phyloP scores from a whole-genome alignment of 371 early-diverging fungal species.

The Mucor piriformis region DNA sequence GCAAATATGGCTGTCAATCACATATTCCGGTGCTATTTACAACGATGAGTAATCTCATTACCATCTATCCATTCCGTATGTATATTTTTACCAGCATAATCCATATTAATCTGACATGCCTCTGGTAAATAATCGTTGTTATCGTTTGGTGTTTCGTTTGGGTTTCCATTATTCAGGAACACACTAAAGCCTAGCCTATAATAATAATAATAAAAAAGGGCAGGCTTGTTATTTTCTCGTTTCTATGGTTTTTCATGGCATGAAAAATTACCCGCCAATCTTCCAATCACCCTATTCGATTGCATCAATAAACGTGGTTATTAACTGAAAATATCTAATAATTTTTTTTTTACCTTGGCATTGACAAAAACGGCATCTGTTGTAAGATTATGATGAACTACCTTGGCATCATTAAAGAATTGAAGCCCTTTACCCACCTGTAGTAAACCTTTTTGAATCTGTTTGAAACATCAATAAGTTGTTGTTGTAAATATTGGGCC shows the following conservation, averaged over 20 bases:
- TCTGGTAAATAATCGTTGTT: slow-evolving; percentile 59
- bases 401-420: slow-evolving; percentile 75
- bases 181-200: slow-evolving; percentile 69
- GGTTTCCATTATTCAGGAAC: slow-evolving; percentile 52
- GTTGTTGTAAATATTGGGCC: neutral
- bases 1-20: slow-evolving; percentile 58
- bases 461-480: neutral
- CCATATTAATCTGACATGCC: slow-evolving; percentile 69
- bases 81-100: slow-evolving; percentile 60
- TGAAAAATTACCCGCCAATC: slow-evolving; percentile 67
- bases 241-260: neutral
- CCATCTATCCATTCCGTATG: neutral
- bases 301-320: neutral
- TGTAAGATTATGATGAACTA: slow-evolving; percentile 79
- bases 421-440: slow-evolving; percentile 78
- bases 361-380: slow-evolving; percentile 82
- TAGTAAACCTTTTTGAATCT: slow-evolving; percentile 86
- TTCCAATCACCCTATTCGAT: slow-evolving; percentile 85
- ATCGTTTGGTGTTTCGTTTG: slow-evolving; percentile 37
- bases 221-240: neutral
- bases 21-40: slow-evolving; percentile 74
- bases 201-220: neutral
- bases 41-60: neutral
- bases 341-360: slow-evolving; percentile 55
- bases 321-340: neutral